Evolutionary conservation across 2,329 filamentous ascomycete species (phyloP).

Genomic region (Tothia fuscella): DNA sequence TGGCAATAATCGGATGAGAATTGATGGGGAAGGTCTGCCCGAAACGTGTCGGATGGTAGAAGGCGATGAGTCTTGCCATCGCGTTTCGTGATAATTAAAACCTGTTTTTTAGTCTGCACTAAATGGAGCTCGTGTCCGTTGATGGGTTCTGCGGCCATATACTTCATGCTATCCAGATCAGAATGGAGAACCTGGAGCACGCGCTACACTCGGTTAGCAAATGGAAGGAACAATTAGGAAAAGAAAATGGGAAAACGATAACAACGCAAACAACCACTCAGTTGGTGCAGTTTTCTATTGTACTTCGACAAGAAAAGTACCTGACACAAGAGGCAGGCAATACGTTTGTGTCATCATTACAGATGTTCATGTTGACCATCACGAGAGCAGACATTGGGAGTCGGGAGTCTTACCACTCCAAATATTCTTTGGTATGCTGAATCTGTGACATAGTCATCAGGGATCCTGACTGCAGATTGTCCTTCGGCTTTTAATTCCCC

Average conservation of each 20-base stretch:
- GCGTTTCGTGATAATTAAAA: constrained; percentile 34
- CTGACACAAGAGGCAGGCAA: not conserved
- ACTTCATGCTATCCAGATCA: not conserved
- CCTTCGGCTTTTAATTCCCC: not conserved
- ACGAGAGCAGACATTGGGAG: too few relatives aligned
- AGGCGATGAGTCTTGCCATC: constrained; percentile 21
- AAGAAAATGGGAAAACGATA: not conserved
- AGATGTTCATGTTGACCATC: not conserved
- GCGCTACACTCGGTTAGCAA: not conserved
- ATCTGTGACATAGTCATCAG: not conserved
- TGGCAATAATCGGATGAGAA: constrained; percentile 44
- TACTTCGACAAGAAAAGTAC: too few relatives aligned
- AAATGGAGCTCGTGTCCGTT: constrained; percentile 39
- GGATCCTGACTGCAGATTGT: not conserved
- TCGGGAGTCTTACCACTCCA: not conserved
- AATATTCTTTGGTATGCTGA: not conserved
- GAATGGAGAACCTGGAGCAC: not conserved
- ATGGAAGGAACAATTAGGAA: not conserved
- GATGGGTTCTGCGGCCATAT: not conserved
- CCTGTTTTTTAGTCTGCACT: constrained; percentile 29
- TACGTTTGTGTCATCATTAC: not conserved
- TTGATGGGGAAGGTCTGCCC: constrained; percentile 37
- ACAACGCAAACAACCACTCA: not conserved
- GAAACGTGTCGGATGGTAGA: constrained; percentile 21
- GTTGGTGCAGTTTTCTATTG: too few relatives aligned